phyloP scores from a whole-genome alignment of 176 grass and related monocot genomes.

The Stipa capillata region DNA sequence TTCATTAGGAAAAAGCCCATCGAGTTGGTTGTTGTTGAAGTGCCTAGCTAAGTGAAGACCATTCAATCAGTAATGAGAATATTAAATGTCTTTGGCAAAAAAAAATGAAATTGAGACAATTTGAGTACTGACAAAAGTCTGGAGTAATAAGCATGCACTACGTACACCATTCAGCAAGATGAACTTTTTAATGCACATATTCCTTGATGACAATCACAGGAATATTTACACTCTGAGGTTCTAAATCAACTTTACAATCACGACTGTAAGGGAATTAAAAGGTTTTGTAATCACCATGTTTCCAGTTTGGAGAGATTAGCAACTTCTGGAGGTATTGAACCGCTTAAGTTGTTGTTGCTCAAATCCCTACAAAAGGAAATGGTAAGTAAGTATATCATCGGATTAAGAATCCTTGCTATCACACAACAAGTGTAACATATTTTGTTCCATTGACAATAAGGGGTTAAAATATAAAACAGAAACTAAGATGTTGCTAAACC shows the following conservation, averaged over 20 bases:
- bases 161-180: neutral
- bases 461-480: neutral
- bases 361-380: slow-evolving; percentile 40
- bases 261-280: neutral
- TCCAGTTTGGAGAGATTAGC: slow-evolving; percentile 27
- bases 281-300: slow-evolving; percentile 34
- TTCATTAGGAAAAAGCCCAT: slow-evolving; percentile 28
- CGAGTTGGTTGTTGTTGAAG: slow-evolving; percentile 48
- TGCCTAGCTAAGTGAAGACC: slow-evolving; percentile 44
- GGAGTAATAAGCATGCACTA: neutral
- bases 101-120: neutral
- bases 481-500: neutral
- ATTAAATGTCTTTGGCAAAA: neutral
- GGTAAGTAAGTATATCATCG: neutral
- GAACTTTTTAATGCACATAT: neutral
- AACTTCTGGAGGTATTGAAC: slow-evolving; percentile 19
- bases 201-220: neutral
- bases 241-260: neutral
- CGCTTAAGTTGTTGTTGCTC: slow-evolving; percentile 38
- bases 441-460: neutral
- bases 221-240: neutral
- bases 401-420: neutral
- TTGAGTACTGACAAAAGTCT: neutral
- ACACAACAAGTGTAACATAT: neutral
- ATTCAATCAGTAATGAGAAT: slow-evolving; percentile 18